Conservation (phyloP, 2,329 filamentous ascomycete species). For the Ascochyta fabae region DNA sequence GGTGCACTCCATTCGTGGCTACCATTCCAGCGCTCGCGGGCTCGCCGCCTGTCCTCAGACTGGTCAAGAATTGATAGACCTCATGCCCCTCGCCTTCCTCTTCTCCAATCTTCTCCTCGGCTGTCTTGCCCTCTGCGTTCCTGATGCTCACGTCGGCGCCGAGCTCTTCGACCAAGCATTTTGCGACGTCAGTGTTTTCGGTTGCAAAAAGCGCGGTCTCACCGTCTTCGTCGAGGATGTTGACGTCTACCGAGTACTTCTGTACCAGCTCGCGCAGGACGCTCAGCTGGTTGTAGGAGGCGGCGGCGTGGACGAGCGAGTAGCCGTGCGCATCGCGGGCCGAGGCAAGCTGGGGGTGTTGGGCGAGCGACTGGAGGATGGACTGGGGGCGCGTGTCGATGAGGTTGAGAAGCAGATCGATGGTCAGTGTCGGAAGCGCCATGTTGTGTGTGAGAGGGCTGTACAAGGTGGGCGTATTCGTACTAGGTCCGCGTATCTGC, state of each 20-base stretch:
- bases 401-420: slow-evolving; percentile 58
- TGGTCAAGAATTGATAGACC: slow-evolving; percentile 73
- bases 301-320: slow-evolving; percentile 89
- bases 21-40: slow-evolving; percentile 29
- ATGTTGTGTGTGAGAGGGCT: slow-evolving; percentile 18
- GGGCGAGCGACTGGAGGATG: slow-evolving; percentile 75
- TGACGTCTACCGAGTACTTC: slow-evolving; percentile 78
- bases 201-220: slow-evolving; percentile 96
- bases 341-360: slow-evolving; percentile 77
- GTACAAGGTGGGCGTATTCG: background rate
- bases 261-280: slow-evolving; percentile 77
- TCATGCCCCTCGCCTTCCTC: slow-evolving; percentile 79
- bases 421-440: slow-evolving; percentile 47
- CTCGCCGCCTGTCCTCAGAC: slow-evolving; percentile 34
- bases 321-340: slow-evolving; percentile 91
- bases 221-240: slow-evolving; percentile 86
- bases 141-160: slow-evolving; percentile 69
- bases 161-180: slow-evolving; percentile 81
- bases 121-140: slow-evolving; percentile 79
- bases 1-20: slow-evolving; percentile 35
- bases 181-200: slow-evolving; percentile 80
- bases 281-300: slow-evolving; percentile 86
- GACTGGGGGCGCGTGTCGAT: slow-evolving; percentile 81
- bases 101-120: slow-evolving; percentile 77
- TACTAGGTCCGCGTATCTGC: slow-evolving; percentile 3